Evolutionary conservation across 140 eudicot species (phyloP), one percentile per base, ranked within the genome.

Genomic region (Bidens hawaiensis): DNA sequence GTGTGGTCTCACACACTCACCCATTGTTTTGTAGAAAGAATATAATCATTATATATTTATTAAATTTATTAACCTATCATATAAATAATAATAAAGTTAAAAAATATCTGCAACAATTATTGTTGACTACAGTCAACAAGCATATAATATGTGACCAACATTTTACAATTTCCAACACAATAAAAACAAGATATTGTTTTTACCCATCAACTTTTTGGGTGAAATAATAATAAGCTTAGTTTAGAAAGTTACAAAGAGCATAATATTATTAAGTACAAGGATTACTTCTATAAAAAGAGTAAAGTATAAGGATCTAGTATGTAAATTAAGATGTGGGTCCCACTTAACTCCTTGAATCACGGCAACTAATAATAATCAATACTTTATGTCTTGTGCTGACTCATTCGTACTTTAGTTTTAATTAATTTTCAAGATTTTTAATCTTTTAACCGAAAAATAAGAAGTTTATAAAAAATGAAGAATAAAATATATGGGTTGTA

Each of bases 341-440:
- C 59, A n/a, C 0, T 16, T 58, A 28, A 59, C 70, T 67, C 79
- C 75, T 16, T 52, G 14, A 74, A 67, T 74, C 75, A 74, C 79
- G 79, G 79, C 19, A 67, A 55, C 60, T 11, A 31, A 10, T 11
- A 17, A 56, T 16, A 15, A 15, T 25, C 62, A 56, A 2, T 25
- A 54, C 41, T 26, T 54, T 5, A 22, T 54, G 40, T 54, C 21
- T 50, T 50, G 1, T 10, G 13, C 3, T 36, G 43, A 36, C 43
- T 10, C 43, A 2, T 36, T 36, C 43, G 57, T 23, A 50, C 31
- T 22, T 50, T 45, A 21, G 6, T 45, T n/a, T 14, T n/a, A 12
- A 17, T 17, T 45, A 16, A 46, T 9, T 49, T 19, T 19, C 55
- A 49, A 49, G 55, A 49, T 6, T 19, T 49, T 49, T 18, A 21